phyloP scores from a whole-genome alignment of 2,329 filamentous ascomycete species.

The Blastomyces parvus region DNA sequence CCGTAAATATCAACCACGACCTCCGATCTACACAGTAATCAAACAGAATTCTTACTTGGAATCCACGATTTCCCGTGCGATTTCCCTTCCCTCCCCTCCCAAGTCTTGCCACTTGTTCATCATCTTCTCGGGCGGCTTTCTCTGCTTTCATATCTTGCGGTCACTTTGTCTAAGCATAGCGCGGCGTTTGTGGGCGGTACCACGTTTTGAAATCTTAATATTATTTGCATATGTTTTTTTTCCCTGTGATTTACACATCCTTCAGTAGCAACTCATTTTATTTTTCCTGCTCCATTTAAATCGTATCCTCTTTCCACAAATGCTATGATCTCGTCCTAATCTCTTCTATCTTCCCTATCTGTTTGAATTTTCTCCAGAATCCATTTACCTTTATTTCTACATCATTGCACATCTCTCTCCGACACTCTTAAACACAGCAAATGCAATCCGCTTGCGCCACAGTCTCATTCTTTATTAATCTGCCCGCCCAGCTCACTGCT shows the following conservation, averaged over 20 bases:
- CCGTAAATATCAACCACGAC: too few relatives aligned
- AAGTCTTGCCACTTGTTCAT: background rate
- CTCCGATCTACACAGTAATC: background rate
- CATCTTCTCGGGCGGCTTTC: background rate
- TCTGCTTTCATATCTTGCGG: background rate
- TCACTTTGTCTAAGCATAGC: constrained; percentile 6
- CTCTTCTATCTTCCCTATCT: background rate
- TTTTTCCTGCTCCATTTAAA: background rate
- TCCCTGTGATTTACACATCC: background rate
- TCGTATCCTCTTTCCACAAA: background rate
- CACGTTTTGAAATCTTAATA: background rate
- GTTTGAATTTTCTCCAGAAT: background rate
- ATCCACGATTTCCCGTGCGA: background rate
- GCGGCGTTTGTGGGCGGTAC: constrained; percentile 6
- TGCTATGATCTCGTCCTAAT: background rate
- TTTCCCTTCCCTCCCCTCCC: background rate
- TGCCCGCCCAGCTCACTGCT: too few relatives aligned
- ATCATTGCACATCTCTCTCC: too few relatives aligned
- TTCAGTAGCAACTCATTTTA: background rate
- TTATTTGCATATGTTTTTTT: background rate
- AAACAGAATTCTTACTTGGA: background rate
- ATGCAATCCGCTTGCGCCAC: too few relatives aligned
- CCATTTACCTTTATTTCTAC: too few relatives aligned
- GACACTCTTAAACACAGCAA: too few relatives aligned
- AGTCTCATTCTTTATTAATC: too few relatives aligned